Conservation (phyloP, 768 basidiomycete species). For the Mrakia gelida region DNA sequence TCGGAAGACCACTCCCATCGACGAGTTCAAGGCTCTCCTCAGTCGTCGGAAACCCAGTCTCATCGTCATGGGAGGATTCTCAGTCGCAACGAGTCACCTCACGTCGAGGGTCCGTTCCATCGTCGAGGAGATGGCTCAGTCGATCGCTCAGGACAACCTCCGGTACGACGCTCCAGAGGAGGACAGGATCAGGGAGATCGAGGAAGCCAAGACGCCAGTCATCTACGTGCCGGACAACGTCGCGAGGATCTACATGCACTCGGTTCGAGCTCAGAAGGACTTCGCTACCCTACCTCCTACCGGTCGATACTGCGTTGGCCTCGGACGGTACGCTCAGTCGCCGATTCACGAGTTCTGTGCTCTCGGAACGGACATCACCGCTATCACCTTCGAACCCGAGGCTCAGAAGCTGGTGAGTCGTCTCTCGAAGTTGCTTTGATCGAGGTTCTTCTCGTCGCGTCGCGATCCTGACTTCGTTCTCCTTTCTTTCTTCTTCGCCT, state of each 20-base stretch:
- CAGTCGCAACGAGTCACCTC: constrained; percentile 59
- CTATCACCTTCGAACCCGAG: constrained; percentile 77
- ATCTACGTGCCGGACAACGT: constrained; percentile 85
- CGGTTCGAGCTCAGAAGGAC: constrained; percentile 75
- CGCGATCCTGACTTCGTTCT: not conserved
- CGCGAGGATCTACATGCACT: constrained; percentile 89
- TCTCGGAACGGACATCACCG: constrained; percentile 73
- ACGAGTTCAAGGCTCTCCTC: constrained; percentile 74
- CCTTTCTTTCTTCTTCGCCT: not conserved
- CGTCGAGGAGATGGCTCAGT: constrained; percentile 37
- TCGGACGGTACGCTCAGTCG: constrained; percentile 88
- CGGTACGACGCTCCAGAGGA: not conserved
- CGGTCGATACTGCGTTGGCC: constrained; percentile 86
- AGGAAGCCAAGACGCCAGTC: constrained; percentile 54
- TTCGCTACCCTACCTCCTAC: constrained; percentile 70
- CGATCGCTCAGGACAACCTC: constrained; percentile 30
- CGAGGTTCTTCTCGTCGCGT: not conserved
- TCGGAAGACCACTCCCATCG: constrained; percentile 18
- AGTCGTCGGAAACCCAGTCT: constrained; percentile 79
- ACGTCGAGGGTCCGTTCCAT: constrained; percentile 37
- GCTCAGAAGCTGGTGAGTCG: constrained; percentile 73
- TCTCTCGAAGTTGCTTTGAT: not conserved
- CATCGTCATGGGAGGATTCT: constrained; percentile 83
- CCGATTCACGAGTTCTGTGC: constrained; percentile 93
- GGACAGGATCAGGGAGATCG: constrained; percentile 37